phyloP scores from a whole-genome alignment of 2,329 filamentous ascomycete genomes.

The Calonectria henricotiae region DNA sequence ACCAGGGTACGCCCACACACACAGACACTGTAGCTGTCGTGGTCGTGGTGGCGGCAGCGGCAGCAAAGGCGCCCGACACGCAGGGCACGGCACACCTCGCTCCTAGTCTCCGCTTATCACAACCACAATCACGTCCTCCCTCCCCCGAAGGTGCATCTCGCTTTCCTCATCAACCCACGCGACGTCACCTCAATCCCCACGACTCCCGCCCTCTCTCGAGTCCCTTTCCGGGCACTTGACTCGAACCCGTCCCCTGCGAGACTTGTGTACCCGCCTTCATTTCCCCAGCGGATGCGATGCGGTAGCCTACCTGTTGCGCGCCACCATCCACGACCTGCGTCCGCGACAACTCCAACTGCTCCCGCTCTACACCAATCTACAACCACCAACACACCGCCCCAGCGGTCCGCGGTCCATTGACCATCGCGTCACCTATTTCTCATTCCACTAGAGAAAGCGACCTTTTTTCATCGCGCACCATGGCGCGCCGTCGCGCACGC shows the following conservation, averaged over 20 bases:
- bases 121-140: slow-evolving; percentile 24
- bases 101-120: slow-evolving; percentile 44
- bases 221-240: slow-evolving; percentile 31
- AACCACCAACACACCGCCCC: slow-evolving; percentile 31
- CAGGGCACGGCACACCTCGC: slow-evolving; percentile 33
- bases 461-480: slow-evolving; percentile 49
- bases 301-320: slow-evolving; percentile 45
- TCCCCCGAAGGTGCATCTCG: slow-evolving; percentile 22
- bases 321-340: slow-evolving; percentile 39
- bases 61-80: slow-evolving; percentile 26
- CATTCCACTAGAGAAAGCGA: slow-evolving; percentile 12
- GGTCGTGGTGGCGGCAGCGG: slow-evolving; percentile 4
- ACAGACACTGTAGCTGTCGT: slow-evolving; percentile 1
- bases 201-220: slow-evolving; percentile 34
- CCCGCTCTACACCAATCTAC: slow-evolving; percentile 31
- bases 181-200: slow-evolving; percentile 33
- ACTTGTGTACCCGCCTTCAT: slow-evolving; percentile 25
- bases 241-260: slow-evolving; percentile 11
- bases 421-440: background rate
- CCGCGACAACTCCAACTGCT: slow-evolving; percentile 44
- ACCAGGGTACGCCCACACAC: slow-evolving; percentile 4
- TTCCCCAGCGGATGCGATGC: slow-evolving; percentile 46
- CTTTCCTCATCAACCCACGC: slow-evolving; percentile 35
- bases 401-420: slow-evolving; percentile 13
- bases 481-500: slow-evolving; percentile 59